A percentile compares a stretch with the other conserved stretches of the same genome.
Evolutionary conservation across 148 eudicot species (phyloP).

Genomic region (Simmondsia chinensis): DNA sequence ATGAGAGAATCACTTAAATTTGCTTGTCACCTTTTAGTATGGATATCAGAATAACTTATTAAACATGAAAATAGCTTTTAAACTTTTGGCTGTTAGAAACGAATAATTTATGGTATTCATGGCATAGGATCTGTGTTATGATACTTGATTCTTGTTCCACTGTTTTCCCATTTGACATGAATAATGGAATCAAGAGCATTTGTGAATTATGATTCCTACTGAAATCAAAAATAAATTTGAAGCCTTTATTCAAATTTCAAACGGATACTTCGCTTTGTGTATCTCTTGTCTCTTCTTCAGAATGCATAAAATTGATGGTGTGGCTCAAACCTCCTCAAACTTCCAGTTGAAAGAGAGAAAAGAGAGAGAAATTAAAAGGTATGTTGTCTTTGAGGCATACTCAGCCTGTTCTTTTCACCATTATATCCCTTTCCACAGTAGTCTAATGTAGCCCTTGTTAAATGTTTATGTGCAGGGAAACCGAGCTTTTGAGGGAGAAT

Average conservation of each 20-base stretch:
- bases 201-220: not conserved
- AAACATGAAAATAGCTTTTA: too few species aligned
- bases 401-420: not conserved
- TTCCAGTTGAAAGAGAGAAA: slow-evolving; percentile 49
- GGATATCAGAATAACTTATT: too few species aligned
- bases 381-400: slow-evolving; percentile 4
- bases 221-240: not conserved
- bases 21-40: too few species aligned
- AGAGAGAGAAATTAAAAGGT: slow-evolving; percentile 58
- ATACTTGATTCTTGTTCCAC: too few species aligned
- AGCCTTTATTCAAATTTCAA: not conserved
- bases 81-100: too few species aligned
- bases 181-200: too few species aligned
- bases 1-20: too few species aligned
- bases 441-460: not conserved
- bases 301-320: slow-evolving; percentile 15
- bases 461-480: slow-evolving; percentile 45
- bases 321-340: slow-evolving; percentile 27
- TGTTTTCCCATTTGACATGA: too few species aligned
- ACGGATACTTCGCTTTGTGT: not conserved
- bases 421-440: not conserved
- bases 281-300: slow-evolving; percentile 21
- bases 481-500: slow-evolving; percentile 72
- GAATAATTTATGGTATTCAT: too few species aligned
- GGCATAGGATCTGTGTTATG: too few species aligned